These are phyloP conservation scores for Mercurialis annua DNA, from an alignment of 345 rosid genomes.

Conservation along the genomic window DNA sequence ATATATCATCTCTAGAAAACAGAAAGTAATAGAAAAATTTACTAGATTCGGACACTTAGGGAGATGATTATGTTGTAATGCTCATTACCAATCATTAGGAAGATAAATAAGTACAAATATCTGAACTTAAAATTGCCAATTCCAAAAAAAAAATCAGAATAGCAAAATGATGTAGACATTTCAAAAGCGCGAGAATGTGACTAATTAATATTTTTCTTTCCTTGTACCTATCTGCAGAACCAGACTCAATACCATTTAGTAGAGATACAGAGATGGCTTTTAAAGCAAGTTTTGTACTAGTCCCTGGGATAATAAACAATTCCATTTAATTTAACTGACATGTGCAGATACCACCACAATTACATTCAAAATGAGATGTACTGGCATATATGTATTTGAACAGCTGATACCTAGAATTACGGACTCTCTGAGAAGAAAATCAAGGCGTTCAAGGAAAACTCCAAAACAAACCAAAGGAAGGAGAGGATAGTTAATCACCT, in stretches of 20 bases:
- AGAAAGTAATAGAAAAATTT: not conserved
- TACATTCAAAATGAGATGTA: not conserved
- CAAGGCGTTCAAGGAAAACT: not conserved
- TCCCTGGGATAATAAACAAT: not conserved
- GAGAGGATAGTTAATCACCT: slow-evolving; percentile 39
- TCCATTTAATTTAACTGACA: not conserved
- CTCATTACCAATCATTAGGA: not conserved
- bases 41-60: not conserved
- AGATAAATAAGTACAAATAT: not conserved
- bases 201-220: not conserved
- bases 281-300: not conserved
- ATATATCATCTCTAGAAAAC: not conserved
- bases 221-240: not conserved
- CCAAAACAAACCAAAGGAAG: slow-evolving; percentile 7
- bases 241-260: not conserved
- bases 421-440: not conserved
- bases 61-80: not conserved
- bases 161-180: not conserved
- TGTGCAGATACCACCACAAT: not conserved
- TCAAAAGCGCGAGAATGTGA: not conserved
- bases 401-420: not conserved
- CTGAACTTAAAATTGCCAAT: not conserved
- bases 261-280: not conserved
- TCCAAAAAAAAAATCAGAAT: not conserved
- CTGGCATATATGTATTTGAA: not conserved